A percentile compares a stretch with the other conserved stretches of the same genome.
phyloP scores from a whole-genome alignment of 2,329 filamentous ascomycete genomes.

The Phoma sp. region DNA sequence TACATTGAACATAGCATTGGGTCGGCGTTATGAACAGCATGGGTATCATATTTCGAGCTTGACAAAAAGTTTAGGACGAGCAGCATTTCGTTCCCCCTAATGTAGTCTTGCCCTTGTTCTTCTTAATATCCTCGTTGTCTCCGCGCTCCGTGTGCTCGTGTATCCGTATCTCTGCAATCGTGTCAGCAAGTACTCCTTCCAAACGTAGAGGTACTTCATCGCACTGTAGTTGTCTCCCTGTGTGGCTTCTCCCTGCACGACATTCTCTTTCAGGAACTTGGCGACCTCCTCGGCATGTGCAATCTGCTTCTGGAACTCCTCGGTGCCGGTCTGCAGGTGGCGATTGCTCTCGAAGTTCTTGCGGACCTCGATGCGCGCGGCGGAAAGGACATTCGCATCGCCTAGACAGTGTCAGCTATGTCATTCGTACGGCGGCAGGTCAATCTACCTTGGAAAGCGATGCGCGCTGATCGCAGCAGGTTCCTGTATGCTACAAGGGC shows the following conservation, averaged over 20 bases:
- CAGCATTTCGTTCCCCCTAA: conserved; percentile 49
- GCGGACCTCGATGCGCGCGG: conserved; percentile 76
- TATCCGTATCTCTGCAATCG: conserved; percentile 75
- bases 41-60: conserved; percentile 42
- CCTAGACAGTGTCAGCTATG: conserved; percentile 57
- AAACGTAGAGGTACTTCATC: not conserved
- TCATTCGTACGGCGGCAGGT: no score
- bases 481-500: conserved; percentile 81
- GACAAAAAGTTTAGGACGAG: conserved; percentile 45
- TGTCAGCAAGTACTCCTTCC: conserved; percentile 21
- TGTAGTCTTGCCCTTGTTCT: conserved; percentile 56
- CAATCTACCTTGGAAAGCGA: conserved; percentile 80
- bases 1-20: conserved; percentile 26
- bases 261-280: conserved; percentile 77
- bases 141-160: conserved; percentile 91
- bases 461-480: conserved; percentile 78
- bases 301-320: conserved; percentile 70
- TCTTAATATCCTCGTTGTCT: conserved; percentile 90
- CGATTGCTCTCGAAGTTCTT: conserved; percentile 75
- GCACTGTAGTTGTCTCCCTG: conserved; percentile 69
- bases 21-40: conserved; percentile 36
- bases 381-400: conserved; percentile 71
- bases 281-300: conserved; percentile 84
- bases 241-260: conserved; percentile 78
- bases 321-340: conserved; percentile 63